A percentile compares a stretch with the other conserved stretches of the same genome.
Evolutionary conservation across 805 yeast genomes (phyloP).

Genomic region (Ogataea saltuana): DNA sequence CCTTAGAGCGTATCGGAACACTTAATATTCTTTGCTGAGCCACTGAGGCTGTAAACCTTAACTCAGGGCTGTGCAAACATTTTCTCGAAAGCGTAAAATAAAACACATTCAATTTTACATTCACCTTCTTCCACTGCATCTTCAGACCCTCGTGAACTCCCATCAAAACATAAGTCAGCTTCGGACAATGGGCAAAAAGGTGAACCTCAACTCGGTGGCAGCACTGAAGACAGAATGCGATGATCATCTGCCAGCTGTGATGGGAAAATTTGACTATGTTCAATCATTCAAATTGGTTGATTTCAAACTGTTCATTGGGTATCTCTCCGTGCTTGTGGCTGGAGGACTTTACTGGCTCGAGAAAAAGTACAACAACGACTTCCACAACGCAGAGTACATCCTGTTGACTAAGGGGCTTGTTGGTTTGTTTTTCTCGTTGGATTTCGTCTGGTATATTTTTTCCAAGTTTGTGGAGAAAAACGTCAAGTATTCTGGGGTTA

Average conservation of each 20-base stretch:
- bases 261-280: slow-evolving; percentile 46
- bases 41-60: too few relatives aligned
- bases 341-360: slow-evolving; percentile 49
- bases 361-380: slow-evolving; percentile 44
- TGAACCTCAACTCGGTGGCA: slow-evolving; percentile 43
- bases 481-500: slow-evolving; percentile 48
- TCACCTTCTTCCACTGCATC: too few relatives aligned
- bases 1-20: too few relatives aligned
- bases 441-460: slow-evolving; percentile 39
- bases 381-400: slow-evolving; percentile 40
- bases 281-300: slow-evolving; percentile 50
- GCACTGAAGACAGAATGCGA: slow-evolving; percentile 52
- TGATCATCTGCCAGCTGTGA: slow-evolving; percentile 44
- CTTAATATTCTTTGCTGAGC: too few relatives aligned
- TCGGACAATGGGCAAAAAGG: slow-evolving; percentile 29
- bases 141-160: too few relatives aligned
- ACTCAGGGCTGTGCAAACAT: too few relatives aligned
- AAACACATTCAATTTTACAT: too few relatives aligned
- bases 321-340: slow-evolving; percentile 46
- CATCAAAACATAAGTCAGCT: too few relatives aligned
- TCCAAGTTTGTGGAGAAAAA: slow-evolving; percentile 40
- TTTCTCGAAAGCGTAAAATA: too few relatives aligned
- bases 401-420: slow-evolving; percentile 39
- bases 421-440: slow-evolving; percentile 39
- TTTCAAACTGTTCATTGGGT: slow-evolving; percentile 50